Base-by-base conservation (phyloP, 2,329 filamentous ascomycete genomes). In the Aspergillus hortae region DNA sequence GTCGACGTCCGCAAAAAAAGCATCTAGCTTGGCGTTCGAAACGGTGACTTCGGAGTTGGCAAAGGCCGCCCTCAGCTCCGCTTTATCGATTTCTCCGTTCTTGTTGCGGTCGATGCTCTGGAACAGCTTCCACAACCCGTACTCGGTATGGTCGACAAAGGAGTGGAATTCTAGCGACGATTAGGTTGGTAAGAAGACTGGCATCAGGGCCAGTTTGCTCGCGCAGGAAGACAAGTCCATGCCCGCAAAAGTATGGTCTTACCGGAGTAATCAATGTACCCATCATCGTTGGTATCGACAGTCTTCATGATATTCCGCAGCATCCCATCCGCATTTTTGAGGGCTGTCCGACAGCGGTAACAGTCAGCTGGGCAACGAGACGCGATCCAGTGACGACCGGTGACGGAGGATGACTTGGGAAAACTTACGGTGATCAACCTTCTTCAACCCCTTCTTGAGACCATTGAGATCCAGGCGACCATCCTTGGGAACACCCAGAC, bases 281-380 rank as follows among this genome's bases (percentile, higher is more conserved):
- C 90, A 71, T 97, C 91, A 23, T 85, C 84, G 67, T 92, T 91
- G 52, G 85, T 88, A 68, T 99, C 94, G 57, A 96, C 91, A 55
- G 87, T 82, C 58, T 81, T 80, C 68, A 96, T 81, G 52, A 97
- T 88, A 65, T 88, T 86, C 66, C 84, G 82, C 56, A 99, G 80
- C 78, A 97, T 84, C 35, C 83, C 78, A 71, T 95, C 89, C 67
- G 94, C 94, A 79, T 96, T 94, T 77, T 96, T 95, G 66, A 99
- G 74, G 57, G 87, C 84, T 86, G 63, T 59, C 60, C 57, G 25
- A 30, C 32, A 40, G 55, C 56, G 42, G 55, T 23, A 52, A 53
- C 53, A 48, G 48, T 46, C 46, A 52, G 49, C 47, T 54, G 51
- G 60, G 63, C 55, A 63, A 60, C 61, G 57, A 57, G 56, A 50